Conservation (phyloP, 129 eudicot genomes). For the Cynara cardunculus region DNA sequence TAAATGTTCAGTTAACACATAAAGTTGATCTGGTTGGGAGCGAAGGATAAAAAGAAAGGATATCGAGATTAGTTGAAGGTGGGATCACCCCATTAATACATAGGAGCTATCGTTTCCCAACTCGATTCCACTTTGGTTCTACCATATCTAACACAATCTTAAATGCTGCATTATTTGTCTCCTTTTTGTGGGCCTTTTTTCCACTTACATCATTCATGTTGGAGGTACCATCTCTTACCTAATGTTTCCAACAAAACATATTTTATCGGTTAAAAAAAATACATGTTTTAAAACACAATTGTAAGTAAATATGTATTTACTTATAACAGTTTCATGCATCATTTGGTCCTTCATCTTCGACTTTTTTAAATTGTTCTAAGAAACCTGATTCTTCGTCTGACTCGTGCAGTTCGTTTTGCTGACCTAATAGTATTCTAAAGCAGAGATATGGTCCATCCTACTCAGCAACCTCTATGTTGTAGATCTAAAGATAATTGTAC, state of each 20-base stretch:
- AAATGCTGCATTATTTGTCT: slow-evolving; percentile 33
- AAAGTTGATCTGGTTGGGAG: not conserved
- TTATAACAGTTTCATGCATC: not conserved
- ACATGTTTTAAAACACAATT: not conserved
- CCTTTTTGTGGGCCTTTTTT: slow-evolving; percentile 28
- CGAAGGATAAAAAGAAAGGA: not conserved
- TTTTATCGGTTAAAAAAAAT: not conserved
- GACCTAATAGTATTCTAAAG: slow-evolving; percentile 13
- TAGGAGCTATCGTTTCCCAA: slow-evolving; percentile 21
- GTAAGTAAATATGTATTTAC: not conserved
- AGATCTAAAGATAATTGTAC: slow-evolving; percentile 34
- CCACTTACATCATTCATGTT: slow-evolving; percentile 32
- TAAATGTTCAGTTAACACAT: not conserved
- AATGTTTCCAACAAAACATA: not conserved
- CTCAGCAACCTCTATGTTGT: slow-evolving; percentile 24
- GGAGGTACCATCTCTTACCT: slow-evolving; percentile 13
- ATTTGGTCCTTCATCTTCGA: not conserved
- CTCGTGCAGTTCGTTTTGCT: not conserved
- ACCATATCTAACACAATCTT: slow-evolving; percentile 46
- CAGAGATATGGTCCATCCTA: slow-evolving; percentile 29
- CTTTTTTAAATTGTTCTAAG: not conserved
- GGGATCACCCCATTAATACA: slow-evolving; percentile 25
- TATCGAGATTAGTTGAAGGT: slow-evolving; percentile 14
- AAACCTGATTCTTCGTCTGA: not conserved
- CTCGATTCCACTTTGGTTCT: slow-evolving; percentile 28